Evolutionary conservation across 2,329 filamentous ascomycete species (phyloP), one percentile per base, ranked within the genome.

Genomic region (Ascochyta lentis): DNA sequence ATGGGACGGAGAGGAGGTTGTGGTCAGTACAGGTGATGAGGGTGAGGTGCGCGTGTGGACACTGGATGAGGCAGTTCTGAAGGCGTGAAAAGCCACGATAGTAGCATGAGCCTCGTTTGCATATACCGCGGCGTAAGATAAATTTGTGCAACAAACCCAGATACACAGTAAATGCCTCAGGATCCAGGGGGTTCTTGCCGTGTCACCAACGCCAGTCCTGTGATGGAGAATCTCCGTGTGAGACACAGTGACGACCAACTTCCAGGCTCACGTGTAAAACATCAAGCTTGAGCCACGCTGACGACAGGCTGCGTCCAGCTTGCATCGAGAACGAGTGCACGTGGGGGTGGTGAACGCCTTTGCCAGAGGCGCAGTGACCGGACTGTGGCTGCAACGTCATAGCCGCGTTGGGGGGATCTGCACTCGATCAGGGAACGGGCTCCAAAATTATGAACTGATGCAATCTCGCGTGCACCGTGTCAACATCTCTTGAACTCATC

Each of bases 1-100:
- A 59, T 81, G 54, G n/a, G 82, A 84, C 1, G 81, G 76, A 23
- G 91, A 96, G 67, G 94, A 98, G 77, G 89, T 97, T 73, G 80
- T 99, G 42, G 80, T 98, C 19, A 95, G 90, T 15, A 96, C 93
- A 0, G 95, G 94, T 0, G 95, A 99, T 73, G 93, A 98, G 76
- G 95, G 95, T 0, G 82, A 89, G 48, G 89, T 97, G 26, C 89
- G 89, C 69, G 87, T 93, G 1, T 99, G 95, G 94, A 83, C 85
- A 19, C 29, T 75, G 52, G 70, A 74, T 15, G 67, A 68, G 49
- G 45, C 39, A 7, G 16, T 56, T 10, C 13, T 50, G 37, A 45
- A 42, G 38, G 49, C 37, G 27, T 53, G 42, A 53, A 26, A 35
- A 10, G 15, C 10, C 23, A 40, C 23, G 23, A 26, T 40, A 26